A percentile compares a stretch with the other conserved stretches of the same genome.
Conservation (phyloP, 78 protist genomes). For the Salpingoeca rosetta region DNA sequence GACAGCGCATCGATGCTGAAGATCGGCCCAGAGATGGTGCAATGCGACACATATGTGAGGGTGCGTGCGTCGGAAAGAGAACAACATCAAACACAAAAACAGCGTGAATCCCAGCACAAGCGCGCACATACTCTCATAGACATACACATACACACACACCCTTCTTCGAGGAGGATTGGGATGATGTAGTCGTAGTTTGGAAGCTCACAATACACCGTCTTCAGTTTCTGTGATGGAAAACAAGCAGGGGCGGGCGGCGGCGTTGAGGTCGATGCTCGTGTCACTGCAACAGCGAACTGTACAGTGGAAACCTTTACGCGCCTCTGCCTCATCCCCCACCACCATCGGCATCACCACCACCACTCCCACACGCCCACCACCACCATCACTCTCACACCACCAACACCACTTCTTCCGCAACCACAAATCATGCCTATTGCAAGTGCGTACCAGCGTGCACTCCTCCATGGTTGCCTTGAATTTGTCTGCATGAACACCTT, state of each 20-base stretch:
- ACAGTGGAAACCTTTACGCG: neutral
- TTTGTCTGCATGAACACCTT: no score
- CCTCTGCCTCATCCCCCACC: no score
- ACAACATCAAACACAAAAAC: neutral
- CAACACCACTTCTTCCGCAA: no score
- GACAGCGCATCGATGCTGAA: constrained; percentile 29
- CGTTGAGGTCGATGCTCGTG: no score
- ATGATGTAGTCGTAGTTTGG: constrained; percentile 68
- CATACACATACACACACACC: neutral
- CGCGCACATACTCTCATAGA: neutral
- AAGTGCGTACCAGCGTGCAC: no score
- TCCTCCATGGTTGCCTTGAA: neutral
- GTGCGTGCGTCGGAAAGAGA: neutral
- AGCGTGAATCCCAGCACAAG: neutral
- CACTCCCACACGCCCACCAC: no score
- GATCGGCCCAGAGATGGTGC: no score
- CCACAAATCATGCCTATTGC: neutral
- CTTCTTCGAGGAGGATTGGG: constrained; percentile 34
- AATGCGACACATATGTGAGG: no score
- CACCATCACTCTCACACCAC: neutral
- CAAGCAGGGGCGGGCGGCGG: neutral
- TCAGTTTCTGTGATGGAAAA: neutral
- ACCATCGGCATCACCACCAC: no score
- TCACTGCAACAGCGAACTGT: no score
- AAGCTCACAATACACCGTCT: constrained; percentile 30